These are phyloP conservation scores for Leccinum uliginosum DNA, from an alignment of 768 basidiomycete species.

Conservation along the genomic window DNA sequence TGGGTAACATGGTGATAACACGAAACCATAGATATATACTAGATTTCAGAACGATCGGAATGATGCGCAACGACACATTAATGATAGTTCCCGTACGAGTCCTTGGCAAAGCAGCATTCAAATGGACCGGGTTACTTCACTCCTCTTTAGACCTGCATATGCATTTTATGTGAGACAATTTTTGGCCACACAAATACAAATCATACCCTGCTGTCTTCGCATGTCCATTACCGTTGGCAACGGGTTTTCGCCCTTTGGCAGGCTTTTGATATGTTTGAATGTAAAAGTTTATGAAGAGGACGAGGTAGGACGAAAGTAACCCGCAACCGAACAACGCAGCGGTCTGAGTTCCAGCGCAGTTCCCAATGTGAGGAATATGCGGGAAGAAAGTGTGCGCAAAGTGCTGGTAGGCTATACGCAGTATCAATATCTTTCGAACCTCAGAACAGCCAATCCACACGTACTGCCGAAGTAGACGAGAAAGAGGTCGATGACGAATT, in stretches of 20 bases:
- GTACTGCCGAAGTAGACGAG: conserved; percentile 92
- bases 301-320: conserved; percentile 85
- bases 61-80: conserved; percentile 11
- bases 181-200: background rate
- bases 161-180: background rate
- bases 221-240: conserved; percentile 43
- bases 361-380: conserved; percentile 62
- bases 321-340: conserved; percentile 89
- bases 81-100: conserved; percentile 5
- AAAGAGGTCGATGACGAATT: conserved; percentile 90
- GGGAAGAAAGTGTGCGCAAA: conserved; percentile 63
- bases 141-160: conserved; percentile 32
- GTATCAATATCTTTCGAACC: conserved; percentile 6
- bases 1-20: conserved; percentile 14
- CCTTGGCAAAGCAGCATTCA: background rate
- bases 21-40: conserved; percentile 13
- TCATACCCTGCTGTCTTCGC: conserved; percentile 35
- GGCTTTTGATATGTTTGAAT: conserved; percentile 80
- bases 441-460: conserved; percentile 31
- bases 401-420: conserved; percentile 67
- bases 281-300: conserved; percentile 95
- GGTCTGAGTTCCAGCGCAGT: conserved; percentile 84
- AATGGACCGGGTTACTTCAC: conserved; percentile 12
- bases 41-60: conserved; percentile 3
- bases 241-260: conserved; percentile 29